Base-by-base conservation (phyloP, 2,329 filamentous ascomycete genomes). In the Amesomyces nigricolor region DNA sequence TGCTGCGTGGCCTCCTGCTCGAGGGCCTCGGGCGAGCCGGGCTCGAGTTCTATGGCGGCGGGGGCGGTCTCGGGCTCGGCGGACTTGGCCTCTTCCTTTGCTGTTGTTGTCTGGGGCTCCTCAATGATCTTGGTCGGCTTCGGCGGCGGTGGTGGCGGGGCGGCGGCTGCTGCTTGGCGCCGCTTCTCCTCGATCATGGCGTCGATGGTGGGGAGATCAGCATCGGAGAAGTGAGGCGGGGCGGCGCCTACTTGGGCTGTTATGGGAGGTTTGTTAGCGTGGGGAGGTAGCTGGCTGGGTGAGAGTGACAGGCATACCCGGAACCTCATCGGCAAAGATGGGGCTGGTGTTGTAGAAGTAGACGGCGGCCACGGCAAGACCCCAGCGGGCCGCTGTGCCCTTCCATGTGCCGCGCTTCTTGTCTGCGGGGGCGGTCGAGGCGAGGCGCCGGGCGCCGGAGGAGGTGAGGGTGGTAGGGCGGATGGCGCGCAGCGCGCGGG, bases 341-440 rank as follows among this genome's bases (percentile, higher is more conserved):
- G 85, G 81, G 66, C 87, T 92, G 7, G 91, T 96, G 76, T 91
- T 95, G 72, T 97, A 99, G 73, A 89, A 96, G 75, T 97, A 99
- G 48, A 97, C 75, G 45, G 86, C 84, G 17, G 80, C 89, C 57
- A 77, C 78, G 0, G 89, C 91, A 54, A 94, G 68, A 62, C 84
- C 89, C 82, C 90, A 87, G 75, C 92, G 81, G 65, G 82, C 70
- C 4, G 78, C 79, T 50, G 84, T 78, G 70, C 84, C 87, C 79
- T 91, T 95, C 88, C 89, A 96, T 69, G 85, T 88, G 70, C 89
- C 77, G 65, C 83, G 83, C 74, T 83, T 83, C 73, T 84, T 88
- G 37, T 9, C 35, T 67, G 82, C 75, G 62, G 82, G 77, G 3
- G 86, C 68, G 53, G 81, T 81, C 54, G 78, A 81, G 60, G 77